Evolutionary conservation across 768 basidiomycete species (phyloP), one percentile per base, ranked within the genome.

Genomic region (Trametes sanguinea): DNA sequence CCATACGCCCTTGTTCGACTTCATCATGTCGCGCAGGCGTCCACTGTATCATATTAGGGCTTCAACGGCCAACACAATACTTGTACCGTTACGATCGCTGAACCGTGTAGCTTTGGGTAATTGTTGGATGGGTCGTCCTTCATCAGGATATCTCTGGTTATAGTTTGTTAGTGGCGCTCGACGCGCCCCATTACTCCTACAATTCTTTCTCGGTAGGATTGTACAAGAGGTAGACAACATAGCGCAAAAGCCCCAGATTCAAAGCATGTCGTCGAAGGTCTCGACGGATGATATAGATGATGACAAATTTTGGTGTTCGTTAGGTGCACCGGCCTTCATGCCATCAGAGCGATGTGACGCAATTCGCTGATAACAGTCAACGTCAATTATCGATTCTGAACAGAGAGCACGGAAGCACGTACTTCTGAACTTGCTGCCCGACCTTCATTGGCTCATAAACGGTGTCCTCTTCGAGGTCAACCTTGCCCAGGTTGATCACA

Each of bases 351-450:
- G 58, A 94, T 94, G 62, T 93, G 85, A 68, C 82, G 87, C 68
- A 94, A 76, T 77, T 93, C 92, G 67, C 92, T 94, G 68, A 13
- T 39, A 13, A 8, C n/a, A n/a, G 14, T 43, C 5, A 6, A 43
- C 5, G 13, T 43, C 42, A 14, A 5, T 43, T n/a, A 43, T 22
- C 35, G 42, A 43, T 43, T 43, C 14, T n/a, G 42, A 13, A 43
- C 14, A 14, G 17, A 13, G 11, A 32, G 29, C 8, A 40, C 47
- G 30, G 9, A 22, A 16, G 37, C 2, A 70, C 85, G 70, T 68
- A 92, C 90, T 85, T 88, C 70, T 88, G 86, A 27, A 98, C 94
- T 67, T 94, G 92, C 70, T 92, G 85, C 4, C 94, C 94, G 45
- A 95, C 94, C 71, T 92, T 89, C 86, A 95, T 90, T 8, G 81